Evolutionary conservation across 768 basidiomycete genomes (phyloP), one percentile per base, ranked within the genome.

Genomic region (Leucosporidium yakuticum): DNA sequence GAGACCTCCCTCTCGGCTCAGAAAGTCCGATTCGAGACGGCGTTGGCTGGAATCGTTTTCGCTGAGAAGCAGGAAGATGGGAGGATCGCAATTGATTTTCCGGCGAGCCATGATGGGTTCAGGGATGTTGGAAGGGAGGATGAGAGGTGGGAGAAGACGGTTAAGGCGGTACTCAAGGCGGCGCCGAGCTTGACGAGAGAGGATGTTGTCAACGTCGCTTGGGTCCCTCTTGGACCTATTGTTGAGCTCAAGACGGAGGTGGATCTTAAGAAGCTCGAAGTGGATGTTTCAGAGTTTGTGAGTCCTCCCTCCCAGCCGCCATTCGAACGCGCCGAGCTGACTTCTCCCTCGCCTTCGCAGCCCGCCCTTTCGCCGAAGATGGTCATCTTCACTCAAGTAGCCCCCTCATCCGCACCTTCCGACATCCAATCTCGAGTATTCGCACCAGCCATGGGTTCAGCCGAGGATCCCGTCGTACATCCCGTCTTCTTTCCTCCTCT

Each of bases 401-500:
- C 74, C 0, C 67, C 69, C n/a, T 31, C 51, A 3, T 60, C 61
- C 0, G 54, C 66, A 2, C 64, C 56, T 4, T 64, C 63, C 44
- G 64, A 73, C 23, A 78, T 79, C 55, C 68, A 73, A 36, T 78
- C 78, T 21, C 75, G 79, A 25, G 75, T 77, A n/a, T 79, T 80
- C 56, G 76, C 56, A 2, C 70, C 77, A 1, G 55, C 60, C 15
- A 49, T 63, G 8, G 79, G 75, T 0, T 29, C 76, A 5, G 29
- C 47, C 8, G 79, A 79, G 36, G 79, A 80, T 58, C 78, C 79
- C 17, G 79, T 79, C 17, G 69, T 70, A 12, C 12, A 63, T 32
- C 44, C 3, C 21, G 23, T 17, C 34, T 53, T 21, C 50, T 8
- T 7, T 25, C 14, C 17, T 15, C 3, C 39, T 44, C 39, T 44